Evolutionary conservation across 371 early-diverging fungal genomes (phyloP), one percentile per base, ranked within the genome.

Genomic region (Vairimorpha ceranae): DNA sequence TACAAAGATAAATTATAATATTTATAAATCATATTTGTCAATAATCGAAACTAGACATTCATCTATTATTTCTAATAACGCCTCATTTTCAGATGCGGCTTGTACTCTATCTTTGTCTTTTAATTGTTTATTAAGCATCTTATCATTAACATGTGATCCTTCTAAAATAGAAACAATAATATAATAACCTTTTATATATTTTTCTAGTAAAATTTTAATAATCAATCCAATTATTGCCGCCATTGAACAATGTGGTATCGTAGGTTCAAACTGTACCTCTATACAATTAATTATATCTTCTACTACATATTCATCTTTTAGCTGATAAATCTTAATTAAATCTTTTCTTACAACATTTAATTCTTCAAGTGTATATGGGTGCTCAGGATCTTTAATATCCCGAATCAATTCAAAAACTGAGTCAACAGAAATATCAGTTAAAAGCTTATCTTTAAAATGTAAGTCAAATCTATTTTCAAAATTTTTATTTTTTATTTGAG

Each of bases 231-330:
- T 98, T 66, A 98, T 82, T 19, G 95, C 94, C 12, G 96, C 97
- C 96, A 98, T 95, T 21, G 93, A 93, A 84, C 99, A 98, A 83
- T 98, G 99, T 48, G 97, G 97, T 77, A 98, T 97, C 2, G 99
- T 97, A 0, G 97, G 97, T 8, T 92, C 93, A 79, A 97, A 78
- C 17, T 32, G 15, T 45, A 85, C 54, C 1, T 14, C 29, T 0
- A 83, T 69, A 33, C 36, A 68, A 29, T 67, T 63, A 19, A 79
- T 72, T 4, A 35, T 15, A 35, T 52, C 23, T 2, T 7, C 30
- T 0, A 59, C 0, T 0, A 91, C 78, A 88, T 87, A 64, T 92
- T 45, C 66, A 19, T 48, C 45, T 51, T 4, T 23, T 38, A 68
- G 23, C 51, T 65, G 38, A 25, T 27, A 27, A 27, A 84, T 76